Base-by-base conservation (phyloP, 2,329 filamentous ascomycete genomes). In the Capronia epimyces region DNA sequence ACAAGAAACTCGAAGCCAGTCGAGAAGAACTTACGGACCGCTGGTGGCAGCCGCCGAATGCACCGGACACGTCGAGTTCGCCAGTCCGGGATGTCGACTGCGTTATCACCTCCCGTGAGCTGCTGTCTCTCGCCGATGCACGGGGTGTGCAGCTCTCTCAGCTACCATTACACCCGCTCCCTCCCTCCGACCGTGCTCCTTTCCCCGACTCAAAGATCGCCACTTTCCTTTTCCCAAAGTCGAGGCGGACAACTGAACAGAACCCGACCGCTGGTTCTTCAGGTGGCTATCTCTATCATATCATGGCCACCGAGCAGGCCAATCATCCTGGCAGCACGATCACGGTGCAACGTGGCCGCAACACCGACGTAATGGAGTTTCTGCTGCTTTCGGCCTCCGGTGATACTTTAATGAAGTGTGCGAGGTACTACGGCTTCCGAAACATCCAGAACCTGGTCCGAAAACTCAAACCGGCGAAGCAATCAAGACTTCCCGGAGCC, bases 371-470 rank as follows among this genome's bases (percentile, higher is more conserved):
- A 1, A 78, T 90, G 22, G 93, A 97, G 63, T 96, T 93, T 66
- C 75, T 77, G 1, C 77, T 96, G 18, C 70, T 79, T 1, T 78
- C 80, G 13, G 12, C 72, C 70, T 44, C 73, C 2, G 78, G 78
- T 8, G 72, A 82, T 55, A 70, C 76, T 2, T 67, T 94, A 2
- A 82, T 94, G 71, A 87, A 82, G 65, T 86, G 88, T 16, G 91
- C 91, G 3, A 83, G 93, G 45, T 98, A 91, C 69, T 98, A 98
- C 66, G 93, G 93, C 4, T 98, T 98, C 75, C 80, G 93, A 46
- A 98, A 98, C 65, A 98, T 98, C 56, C 93, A 97, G 68, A 98
- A 98, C 64, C 80, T 98, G 3, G 93, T 98, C 13, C 83, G 93
- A n/a, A 83, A 85, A 55, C 71, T 98, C 42, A 95, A 94, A 67